Conservation (phyloP, 169 alveolate species). For the Cyclospora cayetanensis region DNA sequence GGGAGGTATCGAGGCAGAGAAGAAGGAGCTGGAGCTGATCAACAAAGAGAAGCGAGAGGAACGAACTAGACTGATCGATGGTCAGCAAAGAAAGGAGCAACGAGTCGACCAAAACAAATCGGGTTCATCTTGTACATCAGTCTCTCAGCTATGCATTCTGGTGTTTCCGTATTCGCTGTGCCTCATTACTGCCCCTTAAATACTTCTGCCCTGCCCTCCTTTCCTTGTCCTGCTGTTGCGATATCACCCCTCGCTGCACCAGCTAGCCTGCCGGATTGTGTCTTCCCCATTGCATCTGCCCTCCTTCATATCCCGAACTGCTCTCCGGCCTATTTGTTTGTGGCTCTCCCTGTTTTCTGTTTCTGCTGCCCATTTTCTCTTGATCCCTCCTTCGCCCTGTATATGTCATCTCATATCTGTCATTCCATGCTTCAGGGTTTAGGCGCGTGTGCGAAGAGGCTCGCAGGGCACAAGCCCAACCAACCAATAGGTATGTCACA, state of each 20-base stretch:
- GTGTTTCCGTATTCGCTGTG: too few species aligned
- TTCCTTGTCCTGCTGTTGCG: too few species aligned
- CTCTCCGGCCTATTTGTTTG: not conserved
- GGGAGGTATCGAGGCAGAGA: constrained; percentile 91
- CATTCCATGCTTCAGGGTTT: not conserved
- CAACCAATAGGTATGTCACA: not conserved
- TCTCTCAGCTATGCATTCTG: too few species aligned
- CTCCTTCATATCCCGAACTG: too few species aligned
- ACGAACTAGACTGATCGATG: not conserved
- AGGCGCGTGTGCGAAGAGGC: constrained; percentile 8
- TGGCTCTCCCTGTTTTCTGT: not conserved
- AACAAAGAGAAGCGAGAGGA: not conserved
- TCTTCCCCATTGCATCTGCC: too few species aligned
- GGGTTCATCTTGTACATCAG: too few species aligned
- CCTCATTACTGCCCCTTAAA: too few species aligned
- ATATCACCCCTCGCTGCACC: too few species aligned
- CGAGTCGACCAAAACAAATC: too few species aligned
- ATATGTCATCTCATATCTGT: not conserved
- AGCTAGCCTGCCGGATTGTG: too few species aligned
- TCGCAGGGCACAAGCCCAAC: not conserved
- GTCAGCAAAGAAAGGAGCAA: not conserved
- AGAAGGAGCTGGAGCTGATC: constrained; percentile 82
- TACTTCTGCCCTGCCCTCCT: too few species aligned
- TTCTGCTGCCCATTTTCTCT: not conserved
- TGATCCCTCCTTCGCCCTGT: not conserved